phyloP scores from a whole-genome alignment of 2,329 filamentous ascomycete genomes.

The Alternaria conjuncta region DNA sequence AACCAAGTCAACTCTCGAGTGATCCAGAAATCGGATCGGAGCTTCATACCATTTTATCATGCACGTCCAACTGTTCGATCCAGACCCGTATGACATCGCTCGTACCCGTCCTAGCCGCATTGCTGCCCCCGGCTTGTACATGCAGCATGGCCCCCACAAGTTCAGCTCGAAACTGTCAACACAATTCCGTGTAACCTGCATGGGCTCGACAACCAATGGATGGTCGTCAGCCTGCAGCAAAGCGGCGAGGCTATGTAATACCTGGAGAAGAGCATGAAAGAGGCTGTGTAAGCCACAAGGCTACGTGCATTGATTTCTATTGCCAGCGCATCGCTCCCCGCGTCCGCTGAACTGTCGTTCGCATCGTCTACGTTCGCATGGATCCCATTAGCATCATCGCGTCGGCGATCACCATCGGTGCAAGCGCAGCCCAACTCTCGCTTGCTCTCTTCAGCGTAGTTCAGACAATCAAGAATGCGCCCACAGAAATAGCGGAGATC shows the following conservation, averaged over 20 bases:
- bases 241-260: constrained; percentile 1
- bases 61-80: neutral
- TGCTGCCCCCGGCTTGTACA: neutral
- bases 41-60: neutral
- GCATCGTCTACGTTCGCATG: constrained; percentile 1
- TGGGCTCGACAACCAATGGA: neutral
- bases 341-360: neutral
- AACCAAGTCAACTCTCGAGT: neutral
- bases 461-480: constrained; percentile 23
- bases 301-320: neutral
- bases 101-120: neutral
- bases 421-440: constrained; percentile 22
- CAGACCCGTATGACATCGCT: neutral
- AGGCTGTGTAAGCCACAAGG: constrained; percentile 14
- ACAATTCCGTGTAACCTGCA: neutral
- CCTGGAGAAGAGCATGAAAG: neutral
- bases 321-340: neutral
- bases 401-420: constrained; percentile 20
- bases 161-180: neutral
- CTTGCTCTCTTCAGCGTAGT: constrained; percentile 22
- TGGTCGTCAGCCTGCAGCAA: neutral
- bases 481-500: constrained; percentile 25
- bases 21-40: neutral
- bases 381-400: constrained; percentile 9
- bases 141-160: neutral